phyloP scores from a whole-genome alignment of 2,329 filamentous ascomycete genomes.

The Colletotrichum sp. region DNA sequence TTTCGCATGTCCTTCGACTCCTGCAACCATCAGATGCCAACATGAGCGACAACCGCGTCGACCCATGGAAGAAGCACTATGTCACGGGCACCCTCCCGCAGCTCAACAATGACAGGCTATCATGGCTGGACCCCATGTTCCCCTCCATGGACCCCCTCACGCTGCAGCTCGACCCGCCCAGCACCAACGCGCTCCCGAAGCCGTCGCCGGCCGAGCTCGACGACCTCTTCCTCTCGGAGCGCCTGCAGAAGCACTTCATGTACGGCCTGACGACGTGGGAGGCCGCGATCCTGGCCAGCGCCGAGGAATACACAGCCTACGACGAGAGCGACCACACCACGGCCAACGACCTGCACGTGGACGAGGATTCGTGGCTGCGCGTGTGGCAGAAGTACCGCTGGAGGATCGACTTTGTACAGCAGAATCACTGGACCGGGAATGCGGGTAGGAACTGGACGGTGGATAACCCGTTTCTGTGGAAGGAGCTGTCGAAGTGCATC shows the following conservation, averaged over 20 bases:
- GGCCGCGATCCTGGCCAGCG: not conserved
- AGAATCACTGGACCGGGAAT: not conserved
- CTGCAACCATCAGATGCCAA: not conserved
- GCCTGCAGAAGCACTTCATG: not conserved
- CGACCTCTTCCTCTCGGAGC: constrained; percentile 4
- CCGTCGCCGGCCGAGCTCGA: not conserved
- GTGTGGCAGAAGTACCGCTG: constrained; percentile 15
- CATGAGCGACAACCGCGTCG: not conserved
- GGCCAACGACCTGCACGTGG: not conserved
- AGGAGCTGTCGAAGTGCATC: not conserved
- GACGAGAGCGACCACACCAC: not conserved
- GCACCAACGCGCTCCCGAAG: not conserved
- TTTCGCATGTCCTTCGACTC: not conserved
- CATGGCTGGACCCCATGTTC: constrained; percentile 6
- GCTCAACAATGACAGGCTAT: not conserved
- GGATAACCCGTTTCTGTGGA: constrained; percentile 14
- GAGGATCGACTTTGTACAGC: constrained; percentile 1
- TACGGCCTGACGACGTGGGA: constrained; percentile 18
- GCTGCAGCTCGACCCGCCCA: not conserved
- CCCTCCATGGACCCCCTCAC: not conserved
- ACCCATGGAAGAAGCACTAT: not conserved
- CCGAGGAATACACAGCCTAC: not conserved
- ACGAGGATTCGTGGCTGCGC: constrained; percentile 6
- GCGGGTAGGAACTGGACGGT: not conserved
- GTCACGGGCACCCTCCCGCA: not conserved